Base-by-base conservation (phyloP, 768 basidiomycete species). In the Xerocomus potaroensis region DNA sequence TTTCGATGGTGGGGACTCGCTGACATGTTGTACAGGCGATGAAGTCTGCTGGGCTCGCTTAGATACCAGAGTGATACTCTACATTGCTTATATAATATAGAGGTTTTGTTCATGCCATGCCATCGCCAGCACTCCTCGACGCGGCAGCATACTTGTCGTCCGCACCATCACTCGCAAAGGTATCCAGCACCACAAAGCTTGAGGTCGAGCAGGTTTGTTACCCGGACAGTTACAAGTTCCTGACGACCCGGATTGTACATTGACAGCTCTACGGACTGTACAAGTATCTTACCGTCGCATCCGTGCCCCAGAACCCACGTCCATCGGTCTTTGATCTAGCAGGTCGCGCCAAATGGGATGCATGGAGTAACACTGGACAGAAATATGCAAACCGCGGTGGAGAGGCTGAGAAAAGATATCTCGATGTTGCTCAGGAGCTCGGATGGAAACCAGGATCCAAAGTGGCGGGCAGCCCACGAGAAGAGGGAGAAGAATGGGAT, bases 311-410 rank as follows among this genome's bases (percentile, higher is more conserved):
- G 31, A 72, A 70, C 24, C 60, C 79, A 12, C 78, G 84, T 3
- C 90, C 90, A 3, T 83, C 80, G 18, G 69, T 92, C 33, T 87
- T 91, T 61, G 88, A 91, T 56, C 73, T 87, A 65, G 74, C 83
- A 2, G 87, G 84, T 14, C 72, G 87, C 16, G 87, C 88, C 3
- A 92, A 92, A 62, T 92, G 89, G 89, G 87, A 91, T 61, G 86
- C 88, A 3, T 92, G 90, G 90, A 73, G 59, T 39, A 57, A 68
- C 11, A 64, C 72, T 10, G 77, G 75, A 7, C 74, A 77, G 55
- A 69, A 63, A 14, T 84, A 81, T 51, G 62, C 61, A 14, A 64
- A 59, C n/a, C 52, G 57, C n/a, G 56, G 56, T 3, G 52, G 54
- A 12, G 77, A 78, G 24, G 85, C 77, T 14, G 84, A 89, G 66